phyloP scores from a whole-genome alignment of 768 basidiomycete genomes.

The Boletus pseudo-olivaceus region DNA sequence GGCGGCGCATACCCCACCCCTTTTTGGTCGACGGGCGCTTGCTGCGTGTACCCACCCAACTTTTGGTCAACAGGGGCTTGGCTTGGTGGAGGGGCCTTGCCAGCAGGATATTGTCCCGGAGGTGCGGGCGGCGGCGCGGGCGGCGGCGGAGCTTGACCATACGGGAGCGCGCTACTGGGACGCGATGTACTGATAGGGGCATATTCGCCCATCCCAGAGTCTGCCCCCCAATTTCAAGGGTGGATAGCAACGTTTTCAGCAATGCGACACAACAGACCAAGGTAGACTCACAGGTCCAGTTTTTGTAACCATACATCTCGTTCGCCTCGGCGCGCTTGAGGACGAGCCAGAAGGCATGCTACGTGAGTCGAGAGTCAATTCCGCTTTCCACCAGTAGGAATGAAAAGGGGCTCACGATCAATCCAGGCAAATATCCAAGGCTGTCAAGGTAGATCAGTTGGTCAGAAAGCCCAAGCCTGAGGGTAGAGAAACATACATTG shows the following conservation, averaged over 20 bases:
- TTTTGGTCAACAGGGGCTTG: slow-evolving; percentile 11
- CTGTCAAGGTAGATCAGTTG: slow-evolving; percentile 31
- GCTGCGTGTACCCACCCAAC: neutral
- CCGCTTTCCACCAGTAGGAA: neutral
- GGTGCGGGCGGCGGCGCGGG: neutral
- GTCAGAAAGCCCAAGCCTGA: neutral
- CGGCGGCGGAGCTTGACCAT: neutral
- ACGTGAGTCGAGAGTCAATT: neutral
- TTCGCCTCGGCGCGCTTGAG: slow-evolving; percentile 80
- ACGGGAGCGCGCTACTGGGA: neutral
- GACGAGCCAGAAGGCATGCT: slow-evolving; percentile 86
- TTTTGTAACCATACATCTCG: slow-evolving; percentile 36
- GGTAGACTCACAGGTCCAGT: slow-evolving; percentile 23
- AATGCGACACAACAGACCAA: too few relatives aligned
- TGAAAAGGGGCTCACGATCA: slow-evolving; percentile 34
- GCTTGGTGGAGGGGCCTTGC: neutral
- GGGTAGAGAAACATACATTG: slow-evolving; percentile 50
- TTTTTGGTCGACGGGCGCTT: neutral
- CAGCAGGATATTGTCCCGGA: neutral
- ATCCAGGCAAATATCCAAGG: slow-evolving; percentile 70
- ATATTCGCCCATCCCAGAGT: slow-evolving; percentile 23
- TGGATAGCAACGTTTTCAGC: neutral
- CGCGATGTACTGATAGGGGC: neutral
- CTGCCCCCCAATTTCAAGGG: neutral
- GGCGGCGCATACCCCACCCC: neutral